A percentile compares a stretch with the other conserved stretches of the same genome.
phyloP scores from a whole-genome alignment of 1,284 basidiomycete genomes.

The Boletus mariae region DNA sequence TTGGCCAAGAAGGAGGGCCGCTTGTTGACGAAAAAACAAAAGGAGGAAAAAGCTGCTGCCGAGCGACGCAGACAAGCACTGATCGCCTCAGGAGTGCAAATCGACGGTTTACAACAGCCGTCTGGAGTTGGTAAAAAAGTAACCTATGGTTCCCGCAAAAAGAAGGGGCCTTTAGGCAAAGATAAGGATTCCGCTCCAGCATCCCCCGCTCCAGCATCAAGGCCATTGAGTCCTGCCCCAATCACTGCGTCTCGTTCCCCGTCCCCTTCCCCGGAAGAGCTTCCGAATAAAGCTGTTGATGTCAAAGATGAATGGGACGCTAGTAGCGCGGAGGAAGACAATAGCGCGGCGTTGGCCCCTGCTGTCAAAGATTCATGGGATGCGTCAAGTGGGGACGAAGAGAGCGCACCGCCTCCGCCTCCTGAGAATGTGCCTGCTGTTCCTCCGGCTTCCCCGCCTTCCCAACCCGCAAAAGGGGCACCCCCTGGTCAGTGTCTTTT shows the following conservation, averaged over 20 bases:
- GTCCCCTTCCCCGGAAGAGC: conserved; percentile 23
- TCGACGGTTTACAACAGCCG: conserved; percentile 77
- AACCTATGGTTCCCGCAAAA: conserved; percentile 83
- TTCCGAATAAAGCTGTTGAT: conserved; percentile 33
- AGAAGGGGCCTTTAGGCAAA: conserved; percentile 55
- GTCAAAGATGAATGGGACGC: conserved; percentile 87
- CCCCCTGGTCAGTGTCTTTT: conserved; percentile 11
- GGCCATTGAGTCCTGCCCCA: conserved; percentile 51
- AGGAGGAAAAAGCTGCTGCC: conserved; percentile 88
- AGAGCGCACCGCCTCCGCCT: conserved; percentile 10
- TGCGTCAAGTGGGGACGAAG: conserved; percentile 71
- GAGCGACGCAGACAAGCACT: conserved; percentile 91
- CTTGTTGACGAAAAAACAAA: conserved; percentile 92
- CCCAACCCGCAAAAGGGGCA: conserved; percentile 1
- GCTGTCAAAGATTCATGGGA: conserved; percentile 85
- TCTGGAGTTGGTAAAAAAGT: conserved; percentile 62
- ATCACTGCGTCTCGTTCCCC: conserved; percentile 17
- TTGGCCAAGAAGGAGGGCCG: conserved; percentile 87
- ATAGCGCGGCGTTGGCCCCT: conserved; percentile 27
- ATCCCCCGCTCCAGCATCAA: conserved; percentile 49
- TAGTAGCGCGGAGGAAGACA: conserved; percentile 38
- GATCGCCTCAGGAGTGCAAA: conserved; percentile 83
- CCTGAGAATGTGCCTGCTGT: conserved; percentile 27
- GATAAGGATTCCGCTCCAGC: conserved; percentile 38
- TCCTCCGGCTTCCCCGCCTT: conserved; percentile 12